A percentile compares a stretch with the other conserved stretches of the same genome.
Evolutionary conservation across 2,329 filamentous ascomycete species (phyloP).

Genomic region (Stagonosporopsis vannaccii): DNA sequence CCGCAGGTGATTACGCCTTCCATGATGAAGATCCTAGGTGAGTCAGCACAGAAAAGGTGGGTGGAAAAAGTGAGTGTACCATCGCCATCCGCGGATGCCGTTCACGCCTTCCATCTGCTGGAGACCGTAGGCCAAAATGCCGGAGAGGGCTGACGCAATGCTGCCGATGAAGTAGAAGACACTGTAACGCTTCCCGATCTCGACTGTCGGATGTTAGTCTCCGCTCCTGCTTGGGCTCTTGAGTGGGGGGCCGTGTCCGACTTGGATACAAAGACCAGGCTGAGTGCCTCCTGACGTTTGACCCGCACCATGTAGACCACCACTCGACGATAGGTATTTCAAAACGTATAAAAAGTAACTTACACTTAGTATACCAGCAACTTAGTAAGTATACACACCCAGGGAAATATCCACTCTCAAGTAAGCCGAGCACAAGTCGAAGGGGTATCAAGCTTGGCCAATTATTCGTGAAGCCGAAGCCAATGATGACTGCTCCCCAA

Average conservation of each 20-base stretch:
- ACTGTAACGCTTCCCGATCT: conserved; percentile 33
- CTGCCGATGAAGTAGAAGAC: conserved; percentile 37
- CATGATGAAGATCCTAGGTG: conserved; percentile 35
- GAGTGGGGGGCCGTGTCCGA: no score
- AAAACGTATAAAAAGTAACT: neutral
- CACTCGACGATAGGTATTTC: neutral
- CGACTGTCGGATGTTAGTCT: conserved; percentile 19
- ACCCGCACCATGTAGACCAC: neutral
- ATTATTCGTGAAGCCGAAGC: conserved; percentile 33
- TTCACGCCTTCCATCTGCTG: conserved; percentile 34
- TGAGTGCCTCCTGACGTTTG: neutral
- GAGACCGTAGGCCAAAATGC: conserved; percentile 32
- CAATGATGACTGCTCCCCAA: conserved; percentile 34
- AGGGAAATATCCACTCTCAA: conserved; percentile 35
- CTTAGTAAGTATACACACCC: conserved; percentile 29
- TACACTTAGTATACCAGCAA: conserved; percentile 38
- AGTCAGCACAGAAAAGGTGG: neutral
- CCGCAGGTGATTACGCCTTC: conserved; percentile 32
- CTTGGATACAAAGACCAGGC: neutral
- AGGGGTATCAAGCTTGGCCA: conserved; percentile 31
- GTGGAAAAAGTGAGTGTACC: conserved; percentile 12
- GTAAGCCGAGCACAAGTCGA: conserved; percentile 26
- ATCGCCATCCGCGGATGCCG: conserved; percentile 32
- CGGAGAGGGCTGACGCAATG: conserved; percentile 32
- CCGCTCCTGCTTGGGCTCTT: neutral